Percentiles rank a stretch among this genome's conserved stretches.
Conservation (phyloP, 2,329 filamentous ascomycete species). For the Macroventuria anomochaeta region DNA sequence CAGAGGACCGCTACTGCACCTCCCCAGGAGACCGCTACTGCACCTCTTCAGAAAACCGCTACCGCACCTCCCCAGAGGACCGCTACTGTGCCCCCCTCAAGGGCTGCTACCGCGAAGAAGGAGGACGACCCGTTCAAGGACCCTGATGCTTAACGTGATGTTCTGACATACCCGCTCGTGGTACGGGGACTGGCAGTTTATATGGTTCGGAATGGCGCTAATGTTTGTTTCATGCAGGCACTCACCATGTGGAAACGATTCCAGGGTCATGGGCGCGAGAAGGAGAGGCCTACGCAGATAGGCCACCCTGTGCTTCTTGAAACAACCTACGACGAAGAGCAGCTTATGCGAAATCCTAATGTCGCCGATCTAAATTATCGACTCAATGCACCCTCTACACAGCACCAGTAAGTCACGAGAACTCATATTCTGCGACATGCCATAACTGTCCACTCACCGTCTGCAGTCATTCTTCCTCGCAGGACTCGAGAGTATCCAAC, state of each 20-base stretch:
- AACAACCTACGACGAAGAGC: constrained; percentile 55
- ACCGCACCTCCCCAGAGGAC: background rate
- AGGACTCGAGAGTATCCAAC: constrained; percentile 36
- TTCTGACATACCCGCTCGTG: constrained; percentile 6
- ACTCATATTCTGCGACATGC: constrained; percentile 1
- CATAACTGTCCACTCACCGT: background rate
- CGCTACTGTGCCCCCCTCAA: background rate
- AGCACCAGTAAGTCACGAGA: constrained; percentile 32
- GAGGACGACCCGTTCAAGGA: constrained; percentile 13
- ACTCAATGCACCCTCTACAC: constrained; percentile 30
- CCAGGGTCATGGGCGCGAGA: constrained; percentile 52
- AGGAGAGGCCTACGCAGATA: constrained; percentile 49
- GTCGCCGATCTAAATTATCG: constrained; percentile 38
- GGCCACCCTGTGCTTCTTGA: constrained; percentile 55
- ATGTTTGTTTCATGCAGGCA: constrained; percentile 37
- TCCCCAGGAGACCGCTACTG: background rate
- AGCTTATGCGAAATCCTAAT: constrained; percentile 48
- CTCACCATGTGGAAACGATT: constrained; percentile 61
- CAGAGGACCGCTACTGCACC: background rate
- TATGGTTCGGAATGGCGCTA: constrained; percentile 26
- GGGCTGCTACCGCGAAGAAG: background rate
- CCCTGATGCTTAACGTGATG: background rate
- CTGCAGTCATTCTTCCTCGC: constrained; percentile 33
- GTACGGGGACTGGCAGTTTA: constrained; percentile 13
- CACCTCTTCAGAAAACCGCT: background rate